Base-by-base conservation (phyloP, 1,139 yeast genomes). In the Pichia sp. region DNA sequence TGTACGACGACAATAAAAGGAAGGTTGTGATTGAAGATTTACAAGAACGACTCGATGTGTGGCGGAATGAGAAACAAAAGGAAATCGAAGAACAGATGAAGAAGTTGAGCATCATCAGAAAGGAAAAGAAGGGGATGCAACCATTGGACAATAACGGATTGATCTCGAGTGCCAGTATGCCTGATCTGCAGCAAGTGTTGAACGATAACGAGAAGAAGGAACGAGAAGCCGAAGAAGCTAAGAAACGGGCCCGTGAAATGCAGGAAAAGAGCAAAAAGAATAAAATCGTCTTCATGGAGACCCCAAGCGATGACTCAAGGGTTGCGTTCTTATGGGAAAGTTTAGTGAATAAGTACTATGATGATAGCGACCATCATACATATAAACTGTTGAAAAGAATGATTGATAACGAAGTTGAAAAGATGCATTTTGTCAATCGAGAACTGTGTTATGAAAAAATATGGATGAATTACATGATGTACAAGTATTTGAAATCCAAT, bases 401-500 rank as follows among this genome's bases (percentile, higher is more conserved):
- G 14, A n/a, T 47, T 17, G 22, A 19, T 2, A 40, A 35, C 12
- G 47, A 46, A 31, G 36, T 39, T 10, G 19, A 24, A 15, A 27
- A 37, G n/a, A 37, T 37, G 32, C 17, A 37, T 30, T 37, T 24
- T 24, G 20, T 17, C 14, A 30, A 37, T 30, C 24, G 17, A 24
- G 32, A 21, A 30, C 15, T 15, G n/a, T 27, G 40, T 30, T 37
- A 37, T 37, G 31, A 42, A 7, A 53, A 53, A 34, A 32, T 58
- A 12, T 40, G 47, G 40, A 33, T 47, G 24, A 46, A 57, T 35
- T 60, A 51, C 40, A 50, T 57, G 10, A 60, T 76, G 27, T 79
- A 67, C 56, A 66, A 67, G 37, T 63, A 70, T 44, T 64, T 87
- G 40, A 79, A 76, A 50, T 54, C 60, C 1, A 58, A 62, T 18